A percentile compares a stretch with the other conserved stretches of the same genome.
Evolutionary conservation across 768 basidiomycete genomes (phyloP).

Genomic region (Amanita rubescens): DNA sequence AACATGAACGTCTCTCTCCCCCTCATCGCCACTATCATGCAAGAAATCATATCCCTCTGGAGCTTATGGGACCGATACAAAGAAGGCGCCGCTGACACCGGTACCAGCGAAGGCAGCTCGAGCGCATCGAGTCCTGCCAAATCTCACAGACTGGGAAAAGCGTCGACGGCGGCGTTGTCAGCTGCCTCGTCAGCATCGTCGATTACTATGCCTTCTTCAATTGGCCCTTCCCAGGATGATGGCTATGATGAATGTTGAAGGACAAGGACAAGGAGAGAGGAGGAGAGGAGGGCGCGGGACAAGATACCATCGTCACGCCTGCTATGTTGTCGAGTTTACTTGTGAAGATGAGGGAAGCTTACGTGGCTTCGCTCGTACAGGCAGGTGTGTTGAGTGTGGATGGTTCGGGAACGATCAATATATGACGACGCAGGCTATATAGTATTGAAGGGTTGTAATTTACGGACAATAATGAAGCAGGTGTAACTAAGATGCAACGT

Average conservation of each 20-base stretch:
- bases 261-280: not conserved
- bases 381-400: not conserved
- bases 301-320: slow-evolving; percentile 37
- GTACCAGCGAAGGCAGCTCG: slow-evolving; percentile 8
- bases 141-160: not conserved
- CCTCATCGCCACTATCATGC: slow-evolving; percentile 75
- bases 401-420: not conserved
- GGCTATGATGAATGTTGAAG: not conserved
- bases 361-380: slow-evolving; percentile 41
- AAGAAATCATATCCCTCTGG: slow-evolving; percentile 88
- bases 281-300: not conserved
- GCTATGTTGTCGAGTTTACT: slow-evolving; percentile 48
- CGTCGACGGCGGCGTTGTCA: too few relatives aligned
- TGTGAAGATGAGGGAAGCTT: slow-evolving; percentile 59
- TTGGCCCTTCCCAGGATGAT: not conserved
- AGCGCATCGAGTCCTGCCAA: not conserved
- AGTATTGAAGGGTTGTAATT: too few relatives aligned
- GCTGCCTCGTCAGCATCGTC: too few relatives aligned
- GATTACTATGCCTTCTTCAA: not conserved
- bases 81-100: slow-evolving; percentile 40
- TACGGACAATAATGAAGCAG: too few relatives aligned
- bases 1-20: slow-evolving; percentile 80
- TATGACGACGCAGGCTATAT: too few relatives aligned
- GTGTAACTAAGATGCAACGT: too few relatives aligned
- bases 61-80: slow-evolving; percentile 83